Conservation (phyloP, 345 rosid genomes). For the Diplotaxis tenuifolia region DNA sequence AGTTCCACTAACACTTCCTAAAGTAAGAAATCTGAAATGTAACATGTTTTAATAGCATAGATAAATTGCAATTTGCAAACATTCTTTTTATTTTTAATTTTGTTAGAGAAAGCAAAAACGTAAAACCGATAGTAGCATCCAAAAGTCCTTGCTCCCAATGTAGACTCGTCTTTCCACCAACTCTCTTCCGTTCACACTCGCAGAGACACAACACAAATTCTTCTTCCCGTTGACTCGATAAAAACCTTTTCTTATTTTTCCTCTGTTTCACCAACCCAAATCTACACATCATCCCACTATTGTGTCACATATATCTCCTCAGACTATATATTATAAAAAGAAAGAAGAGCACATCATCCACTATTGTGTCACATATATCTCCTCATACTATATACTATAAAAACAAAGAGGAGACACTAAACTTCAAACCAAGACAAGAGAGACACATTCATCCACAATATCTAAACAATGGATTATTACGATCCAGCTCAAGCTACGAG, state of each 20-base stretch:
- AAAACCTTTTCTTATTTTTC: background rate
- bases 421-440: background rate
- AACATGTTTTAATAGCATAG: no score
- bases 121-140: background rate
- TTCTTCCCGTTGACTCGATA: background rate
- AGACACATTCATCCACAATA: background rate
- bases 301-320: background rate
- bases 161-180: slow-evolving; percentile 15
- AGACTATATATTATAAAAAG: background rate
- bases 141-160: slow-evolving; percentile 10
- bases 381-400: slow-evolving; percentile 1
- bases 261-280: background rate
- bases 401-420: background rate
- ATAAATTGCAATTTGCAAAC: background rate
- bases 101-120: background rate
- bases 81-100: background rate
- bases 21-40: no score
- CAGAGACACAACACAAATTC: background rate
- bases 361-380: background rate
- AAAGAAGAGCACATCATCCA: background rate
- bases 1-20: no score
- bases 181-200: background rate
- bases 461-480: slow-evolving; percentile 31
- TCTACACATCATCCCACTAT: background rate
- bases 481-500: slow-evolving; percentile 26